Evolutionary conservation across 345 rosid species (phyloP).

Genomic region (Euclidium syriacum): DNA sequence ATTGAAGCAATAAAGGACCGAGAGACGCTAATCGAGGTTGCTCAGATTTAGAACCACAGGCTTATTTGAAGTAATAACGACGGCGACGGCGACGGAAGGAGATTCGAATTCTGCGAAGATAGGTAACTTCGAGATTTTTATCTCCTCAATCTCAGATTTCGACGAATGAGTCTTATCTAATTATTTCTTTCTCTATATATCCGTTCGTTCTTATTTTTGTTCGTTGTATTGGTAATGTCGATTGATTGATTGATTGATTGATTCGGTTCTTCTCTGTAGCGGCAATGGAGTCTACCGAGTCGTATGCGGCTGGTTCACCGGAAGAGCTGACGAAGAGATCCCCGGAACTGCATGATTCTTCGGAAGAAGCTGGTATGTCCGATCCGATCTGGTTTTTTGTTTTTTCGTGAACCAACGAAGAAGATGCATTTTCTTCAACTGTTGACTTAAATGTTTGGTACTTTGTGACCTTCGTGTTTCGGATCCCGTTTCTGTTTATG

Average conservation of each 20-base stretch:
- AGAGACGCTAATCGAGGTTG: neutral
- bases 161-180: slow-evolving; percentile 16
- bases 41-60: slow-evolving; percentile 11
- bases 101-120: slow-evolving; percentile 21
- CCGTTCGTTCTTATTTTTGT: neutral
- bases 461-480: neutral
- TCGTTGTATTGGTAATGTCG: slow-evolving; percentile 21
- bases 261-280: slow-evolving; percentile 1
- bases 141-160: slow-evolving; percentile 29
- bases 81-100: neutral
- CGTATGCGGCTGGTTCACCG: slow-evolving; percentile 73
- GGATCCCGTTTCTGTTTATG: slow-evolving; percentile 3
- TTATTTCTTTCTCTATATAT: neutral
- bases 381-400: slow-evolving; percentile 42
- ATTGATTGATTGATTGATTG: neutral
- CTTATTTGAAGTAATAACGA: neutral
- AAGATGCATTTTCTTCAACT: neutral
- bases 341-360: slow-evolving; percentile 63
- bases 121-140: neutral
- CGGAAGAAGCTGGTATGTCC: slow-evolving; percentile 56
- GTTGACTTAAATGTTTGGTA: neutral
- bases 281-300: slow-evolving; percentile 87
- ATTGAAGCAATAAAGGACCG: neutral
- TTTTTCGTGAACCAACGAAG: neutral
- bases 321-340: slow-evolving; percentile 66